phyloP scores from a whole-genome alignment of 805 yeast species.

The Pichia rugopelliculosa region DNA sequence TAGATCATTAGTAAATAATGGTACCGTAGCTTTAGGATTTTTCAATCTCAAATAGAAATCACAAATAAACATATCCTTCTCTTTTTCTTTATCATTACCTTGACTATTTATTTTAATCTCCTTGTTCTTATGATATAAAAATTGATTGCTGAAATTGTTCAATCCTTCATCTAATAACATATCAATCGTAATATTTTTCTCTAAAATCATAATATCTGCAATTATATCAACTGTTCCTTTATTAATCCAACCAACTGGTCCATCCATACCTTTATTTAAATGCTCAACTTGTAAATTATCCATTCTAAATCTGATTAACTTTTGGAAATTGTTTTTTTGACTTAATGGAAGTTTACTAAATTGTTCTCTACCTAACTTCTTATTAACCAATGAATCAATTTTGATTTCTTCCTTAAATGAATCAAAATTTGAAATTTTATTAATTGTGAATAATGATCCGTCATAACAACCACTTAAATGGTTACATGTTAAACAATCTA shows the following conservation, averaged over 20 bases:
- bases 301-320: constrained; percentile 71
- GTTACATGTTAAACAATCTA: constrained; percentile 78
- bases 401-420: constrained; percentile 33
- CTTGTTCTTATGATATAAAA: constrained; percentile 5
- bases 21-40: constrained; percentile 84
- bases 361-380: constrained; percentile 14
- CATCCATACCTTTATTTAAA: constrained; percentile 79
- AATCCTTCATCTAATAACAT: constrained; percentile 24
- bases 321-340: constrained; percentile 22
- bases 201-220: constrained; percentile 83
- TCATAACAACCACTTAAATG: constrained; percentile 88
- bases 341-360: constrained; percentile 11
- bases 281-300: constrained; percentile 86
- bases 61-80: constrained; percentile 45
- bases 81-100: not conserved
- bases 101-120: not conserved
- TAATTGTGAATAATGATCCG: constrained; percentile 86
- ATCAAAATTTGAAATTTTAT: constrained; percentile 58
- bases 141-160: constrained; percentile 6
- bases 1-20: constrained; percentile 77
- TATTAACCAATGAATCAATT: constrained; percentile 21
- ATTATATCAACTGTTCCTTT: constrained; percentile 88
- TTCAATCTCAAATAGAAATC: constrained; percentile 74
- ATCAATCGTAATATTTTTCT: constrained; percentile 34
- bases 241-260: constrained; percentile 97